These are phyloP conservation scores for Punica granatum DNA, from an alignment of 345 rosid genomes.

Conservation along the genomic window DNA sequence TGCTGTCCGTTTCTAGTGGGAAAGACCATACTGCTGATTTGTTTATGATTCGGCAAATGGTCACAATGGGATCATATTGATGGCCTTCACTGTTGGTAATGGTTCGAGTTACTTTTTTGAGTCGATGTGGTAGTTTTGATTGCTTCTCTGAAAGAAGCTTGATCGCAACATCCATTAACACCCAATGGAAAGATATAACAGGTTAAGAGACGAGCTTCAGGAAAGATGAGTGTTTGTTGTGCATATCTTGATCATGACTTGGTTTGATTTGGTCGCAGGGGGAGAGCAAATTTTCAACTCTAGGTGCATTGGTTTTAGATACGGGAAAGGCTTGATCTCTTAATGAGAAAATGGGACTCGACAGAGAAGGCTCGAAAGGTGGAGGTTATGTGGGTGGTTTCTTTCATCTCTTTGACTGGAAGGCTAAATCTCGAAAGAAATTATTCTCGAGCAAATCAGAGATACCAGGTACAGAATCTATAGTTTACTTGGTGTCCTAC, in stretches of 20 bases:
- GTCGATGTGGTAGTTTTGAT: background rate
- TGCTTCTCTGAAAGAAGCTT: background rate
- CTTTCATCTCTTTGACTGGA: conserved; percentile 93
- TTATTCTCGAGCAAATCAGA: conserved; percentile 74
- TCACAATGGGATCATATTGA: background rate
- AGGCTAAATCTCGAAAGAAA: conserved; percentile 89
- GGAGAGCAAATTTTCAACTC: background rate
- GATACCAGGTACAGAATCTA: conserved; percentile 36
- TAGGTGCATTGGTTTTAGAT: background rate
- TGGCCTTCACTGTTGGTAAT: background rate
- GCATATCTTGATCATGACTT: background rate
- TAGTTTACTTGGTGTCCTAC: background rate
- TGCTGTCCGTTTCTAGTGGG: background rate
- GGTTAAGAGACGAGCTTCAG: background rate
- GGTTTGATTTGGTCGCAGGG: background rate
- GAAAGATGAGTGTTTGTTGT: background rate
- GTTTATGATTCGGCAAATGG: background rate
- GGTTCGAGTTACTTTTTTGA: background rate
- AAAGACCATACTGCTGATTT: background rate
- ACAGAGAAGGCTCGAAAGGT: conserved; percentile 49
- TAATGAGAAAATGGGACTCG: conserved; percentile 42
- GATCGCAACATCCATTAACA: background rate
- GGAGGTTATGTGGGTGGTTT: conserved; percentile 77
- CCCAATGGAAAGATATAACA: background rate
- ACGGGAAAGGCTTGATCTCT: background rate